Evolutionary conservation across 306 rosid genomes (phyloP).

Genomic region (Luffa acutangula): DNA sequence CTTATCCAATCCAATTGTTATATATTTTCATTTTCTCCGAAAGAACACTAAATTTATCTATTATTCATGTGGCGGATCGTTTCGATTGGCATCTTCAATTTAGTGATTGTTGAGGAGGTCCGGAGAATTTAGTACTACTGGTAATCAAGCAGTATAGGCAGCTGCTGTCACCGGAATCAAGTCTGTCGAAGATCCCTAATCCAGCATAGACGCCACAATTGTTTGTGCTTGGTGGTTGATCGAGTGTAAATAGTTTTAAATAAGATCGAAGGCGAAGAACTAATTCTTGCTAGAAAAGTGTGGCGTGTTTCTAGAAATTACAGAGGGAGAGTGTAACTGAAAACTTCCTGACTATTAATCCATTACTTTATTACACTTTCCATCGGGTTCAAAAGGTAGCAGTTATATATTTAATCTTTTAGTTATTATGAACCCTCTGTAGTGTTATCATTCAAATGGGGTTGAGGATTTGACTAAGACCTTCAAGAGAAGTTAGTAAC

Average conservation of each 20-base stretch:
- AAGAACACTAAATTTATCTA: neutral
- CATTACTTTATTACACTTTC: neutral
- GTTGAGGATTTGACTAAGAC: neutral
- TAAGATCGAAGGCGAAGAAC: neutral
- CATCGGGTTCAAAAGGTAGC: neutral
- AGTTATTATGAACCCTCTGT: neutral
- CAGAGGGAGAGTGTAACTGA: neutral
- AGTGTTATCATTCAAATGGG: too few relatives aligned
- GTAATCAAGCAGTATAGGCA: neutral
- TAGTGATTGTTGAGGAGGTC: neutral
- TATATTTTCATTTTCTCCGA: neutral
- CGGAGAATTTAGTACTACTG: neutral
- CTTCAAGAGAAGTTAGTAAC: neutral
- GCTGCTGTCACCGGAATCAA: neutral
- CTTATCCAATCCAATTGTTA: neutral
- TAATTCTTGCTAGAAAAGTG: neutral
- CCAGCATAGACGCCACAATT: neutral
- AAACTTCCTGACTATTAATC: neutral
- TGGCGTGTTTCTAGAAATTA: neutral
- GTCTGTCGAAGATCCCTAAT: neutral
- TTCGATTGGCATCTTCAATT: neutral
- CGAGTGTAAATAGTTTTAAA: neutral
- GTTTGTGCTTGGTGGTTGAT: neutral
- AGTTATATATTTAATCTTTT: neutral
- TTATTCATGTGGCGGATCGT: neutral